Evolutionary conservation across 2,329 filamentous ascomycete species (phyloP), one percentile per base, ranked within the genome.

Genomic region (Aspergillus sp.): DNA sequence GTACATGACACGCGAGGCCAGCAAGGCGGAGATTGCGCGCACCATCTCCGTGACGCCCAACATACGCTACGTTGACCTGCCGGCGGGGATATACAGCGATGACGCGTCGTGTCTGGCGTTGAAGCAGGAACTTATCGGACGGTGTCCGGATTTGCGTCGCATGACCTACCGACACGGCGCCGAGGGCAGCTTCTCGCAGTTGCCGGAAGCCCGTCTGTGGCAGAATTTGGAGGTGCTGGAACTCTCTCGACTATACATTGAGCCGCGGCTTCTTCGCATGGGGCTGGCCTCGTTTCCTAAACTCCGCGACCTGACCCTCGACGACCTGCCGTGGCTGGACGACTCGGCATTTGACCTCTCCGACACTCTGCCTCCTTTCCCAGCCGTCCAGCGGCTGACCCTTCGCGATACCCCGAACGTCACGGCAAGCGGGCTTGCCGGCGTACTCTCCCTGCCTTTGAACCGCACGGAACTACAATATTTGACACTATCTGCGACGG

Each of bases 1-100:
- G 6, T 97, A 96, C 76, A 97, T 97, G 94, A 89, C 94, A 57
- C 88, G 94, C 60, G 92, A 97, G 79, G 90, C 90, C 1, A 90
- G 86, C 73, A 92, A 95, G 73, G 85, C 90, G 57, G 90, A 94
- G 64, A 84, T 97, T 52, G 93, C 94, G 8, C 87, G 92, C 54
- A 91, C 90, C 25, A 89, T 97, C 51, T 91, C 92, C 39, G 90
- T 93, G 23, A 83, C 94, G 47, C 91, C 92, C 30, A 92, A 94
- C 70, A 81, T 98, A 48, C 89, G 86, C 73, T 97, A 95, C 74
- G 89, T 96, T 66, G 94, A 98, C 76, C 83, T 98, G 7, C 94
- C 94, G 4, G 90, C 95, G 66, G 93, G 92, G 53, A 86, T 96
- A 74, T 97, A 88, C 78, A 86, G 84, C 55, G 93, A 95, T 70